Conservation (phyloP, 306 rosid species). For the Lagenaria siceraria region DNA sequence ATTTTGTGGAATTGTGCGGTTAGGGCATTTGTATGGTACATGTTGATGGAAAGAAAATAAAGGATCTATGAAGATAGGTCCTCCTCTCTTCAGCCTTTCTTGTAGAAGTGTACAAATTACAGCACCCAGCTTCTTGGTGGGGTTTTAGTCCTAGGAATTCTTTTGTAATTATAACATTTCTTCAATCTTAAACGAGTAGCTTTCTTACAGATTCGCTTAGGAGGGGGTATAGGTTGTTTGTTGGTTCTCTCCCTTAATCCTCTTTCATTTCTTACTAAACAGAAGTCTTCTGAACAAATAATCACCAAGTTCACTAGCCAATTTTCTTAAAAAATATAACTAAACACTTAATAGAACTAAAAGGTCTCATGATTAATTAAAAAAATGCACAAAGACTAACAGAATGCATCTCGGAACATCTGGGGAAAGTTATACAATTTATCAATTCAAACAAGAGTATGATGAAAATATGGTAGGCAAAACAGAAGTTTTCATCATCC, state of each 20-base stretch:
- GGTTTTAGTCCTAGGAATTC: background rate
- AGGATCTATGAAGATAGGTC: too few species aligned
- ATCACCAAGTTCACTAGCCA: background rate
- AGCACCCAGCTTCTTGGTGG: too few species aligned
- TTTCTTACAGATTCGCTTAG: background rate
- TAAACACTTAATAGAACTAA: background rate
- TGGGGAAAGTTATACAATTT: background rate
- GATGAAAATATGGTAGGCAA: background rate
- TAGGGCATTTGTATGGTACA: too few species aligned
- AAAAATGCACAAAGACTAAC: background rate
- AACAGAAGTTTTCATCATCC: background rate
- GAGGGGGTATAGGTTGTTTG: background rate
- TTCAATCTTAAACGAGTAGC: background rate
- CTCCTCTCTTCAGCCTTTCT: too few species aligned
- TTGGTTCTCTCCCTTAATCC: background rate
- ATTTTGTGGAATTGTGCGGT: too few species aligned
- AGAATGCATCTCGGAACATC: background rate
- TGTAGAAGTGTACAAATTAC: too few species aligned
- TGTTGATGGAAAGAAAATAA: too few species aligned
- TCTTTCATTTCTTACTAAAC: background rate
- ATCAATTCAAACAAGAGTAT: background rate
- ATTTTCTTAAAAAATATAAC: too few species aligned
- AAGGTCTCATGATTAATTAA: background rate
- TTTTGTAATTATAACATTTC: background rate
- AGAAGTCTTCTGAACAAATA: background rate